phyloP scores from a whole-genome alignment of 2,329 filamentous ascomycete genomes.

The Harringtonia aguacate region DNA sequence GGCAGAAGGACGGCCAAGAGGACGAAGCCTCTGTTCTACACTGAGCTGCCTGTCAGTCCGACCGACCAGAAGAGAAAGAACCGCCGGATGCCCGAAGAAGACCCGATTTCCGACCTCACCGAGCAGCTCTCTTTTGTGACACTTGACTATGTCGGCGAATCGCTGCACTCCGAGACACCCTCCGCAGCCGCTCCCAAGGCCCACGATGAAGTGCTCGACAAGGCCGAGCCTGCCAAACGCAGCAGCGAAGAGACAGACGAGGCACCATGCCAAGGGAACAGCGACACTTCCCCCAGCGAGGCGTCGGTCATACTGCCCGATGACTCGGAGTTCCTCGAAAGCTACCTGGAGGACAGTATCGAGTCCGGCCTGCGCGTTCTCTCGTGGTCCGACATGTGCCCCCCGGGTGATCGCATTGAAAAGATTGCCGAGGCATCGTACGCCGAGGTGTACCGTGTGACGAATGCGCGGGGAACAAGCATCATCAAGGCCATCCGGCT shows the following conservation, averaged over 20 bases:
- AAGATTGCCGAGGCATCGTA: constrained; percentile 60
- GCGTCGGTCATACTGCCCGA: constrained; percentile 1
- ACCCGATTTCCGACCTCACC: constrained; percentile 13
- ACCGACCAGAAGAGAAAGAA: constrained; percentile 19
- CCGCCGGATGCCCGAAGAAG: constrained; percentile 10
- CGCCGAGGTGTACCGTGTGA: constrained; percentile 54
- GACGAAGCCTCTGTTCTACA: constrained; percentile 34
- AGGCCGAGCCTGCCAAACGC: too few relatives aligned
- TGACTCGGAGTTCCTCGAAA: constrained; percentile 4
- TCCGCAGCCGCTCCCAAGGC: too few relatives aligned
- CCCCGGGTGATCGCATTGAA: constrained; percentile 38
- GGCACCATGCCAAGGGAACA: not conserved
- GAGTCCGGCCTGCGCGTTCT: constrained; percentile 28
- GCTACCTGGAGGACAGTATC: constrained; percentile 9
- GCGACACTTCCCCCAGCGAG: not conserved
- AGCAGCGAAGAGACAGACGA: not conserved
- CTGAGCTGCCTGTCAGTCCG: constrained; percentile 40
- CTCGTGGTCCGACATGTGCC: constrained; percentile 48
- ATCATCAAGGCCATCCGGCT: constrained; percentile 57
- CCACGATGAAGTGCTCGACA: too few relatives aligned
- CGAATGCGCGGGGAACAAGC: constrained; percentile 46
- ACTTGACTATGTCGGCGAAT: too few relatives aligned
- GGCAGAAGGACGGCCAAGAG: constrained; percentile 35
- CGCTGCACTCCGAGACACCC: too few relatives aligned
- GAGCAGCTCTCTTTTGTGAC: constrained; percentile 11